Evolutionary conservation across 179 eudicot genomes (phyloP).

Genomic region (Corrigiola litoralis): DNA sequence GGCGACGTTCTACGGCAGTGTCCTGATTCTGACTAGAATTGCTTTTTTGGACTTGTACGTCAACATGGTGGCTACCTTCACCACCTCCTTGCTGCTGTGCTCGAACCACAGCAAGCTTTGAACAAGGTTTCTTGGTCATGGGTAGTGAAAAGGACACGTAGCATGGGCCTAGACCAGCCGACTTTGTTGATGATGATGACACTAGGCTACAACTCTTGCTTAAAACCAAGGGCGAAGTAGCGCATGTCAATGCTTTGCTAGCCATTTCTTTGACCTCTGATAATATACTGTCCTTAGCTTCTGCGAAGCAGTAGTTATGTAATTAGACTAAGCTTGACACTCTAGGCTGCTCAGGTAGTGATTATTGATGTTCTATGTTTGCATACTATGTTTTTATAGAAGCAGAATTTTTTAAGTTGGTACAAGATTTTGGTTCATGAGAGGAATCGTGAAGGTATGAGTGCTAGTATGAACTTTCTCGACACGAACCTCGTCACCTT

Average conservation of each 20-base stretch:
- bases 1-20: slow-evolving; percentile 40
- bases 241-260: slow-evolving; percentile 22
- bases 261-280: slow-evolving; percentile 21
- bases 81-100: slow-evolving; percentile 40
- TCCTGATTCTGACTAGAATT: slow-evolving; percentile 8
- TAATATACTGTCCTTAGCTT: too few relatives aligned
- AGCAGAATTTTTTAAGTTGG: not conserved
- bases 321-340: too few relatives aligned
- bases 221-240: slow-evolving; percentile 17
- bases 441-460: slow-evolving; percentile 28
- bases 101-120: slow-evolving; percentile 19
- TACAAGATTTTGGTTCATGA: not conserved
- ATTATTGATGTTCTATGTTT: too few relatives aligned
- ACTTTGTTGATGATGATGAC: not conserved
- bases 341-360: too few relatives aligned
- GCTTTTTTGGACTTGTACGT: slow-evolving; percentile 28
- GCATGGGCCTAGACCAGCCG: slow-evolving; percentile 9
- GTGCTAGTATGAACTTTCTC: slow-evolving; percentile 22
- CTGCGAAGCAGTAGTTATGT: too few relatives aligned
- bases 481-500: not conserved
- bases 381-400: slow-evolving; percentile 7
- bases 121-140: not conserved
- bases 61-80: slow-evolving; percentile 28
- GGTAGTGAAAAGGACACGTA: slow-evolving; percentile 10
- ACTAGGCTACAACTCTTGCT: not conserved